These are phyloP conservation scores for Phaeosphaeria sp. DNA, from an alignment of 2,329 filamentous ascomycete species.

Conservation along the genomic window DNA sequence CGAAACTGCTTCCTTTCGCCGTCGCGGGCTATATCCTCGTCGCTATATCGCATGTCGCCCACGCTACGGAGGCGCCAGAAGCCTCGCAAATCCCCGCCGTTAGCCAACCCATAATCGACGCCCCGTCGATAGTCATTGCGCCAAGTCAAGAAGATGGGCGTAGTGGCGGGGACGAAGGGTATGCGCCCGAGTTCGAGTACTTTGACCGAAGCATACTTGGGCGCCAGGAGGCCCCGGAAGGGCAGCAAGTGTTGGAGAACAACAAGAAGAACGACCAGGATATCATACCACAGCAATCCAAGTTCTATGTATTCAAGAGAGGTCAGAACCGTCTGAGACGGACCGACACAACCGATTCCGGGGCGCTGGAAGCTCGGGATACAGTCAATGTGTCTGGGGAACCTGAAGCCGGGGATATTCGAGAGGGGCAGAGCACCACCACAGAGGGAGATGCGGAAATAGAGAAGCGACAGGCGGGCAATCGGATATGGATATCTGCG, in stretches of 20 bases:
- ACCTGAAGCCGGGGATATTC: neutral
- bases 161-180: constrained; percentile 47
- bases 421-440: constrained; percentile 8
- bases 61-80: constrained; percentile 64
- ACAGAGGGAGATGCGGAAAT: constrained; percentile 9
- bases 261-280: constrained; percentile 69
- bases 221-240: constrained; percentile 60
- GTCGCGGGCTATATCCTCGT: constrained; percentile 67
- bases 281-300: constrained; percentile 67
- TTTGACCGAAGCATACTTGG: constrained; percentile 71
- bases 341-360: constrained; percentile 31
- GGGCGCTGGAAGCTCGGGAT: constrained; percentile 32
- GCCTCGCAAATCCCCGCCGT: constrained; percentile 10
- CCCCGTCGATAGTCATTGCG: constrained; percentile 53
- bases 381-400: constrained; percentile 16
- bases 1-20: constrained; percentile 72
- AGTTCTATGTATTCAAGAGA: constrained; percentile 70
- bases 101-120: constrained; percentile 20
- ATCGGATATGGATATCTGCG: constrained; percentile 76
- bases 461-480: constrained; percentile 36
- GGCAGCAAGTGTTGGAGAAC: constrained; percentile 63
- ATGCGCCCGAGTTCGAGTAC: constrained; percentile 67
- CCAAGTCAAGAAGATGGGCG: constrained; percentile 39
- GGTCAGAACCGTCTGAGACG: constrained; percentile 58
- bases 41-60: constrained; percentile 65